phyloP scores from a whole-genome alignment of 106 monocot genomes.

The Cymbidium sinense region DNA sequence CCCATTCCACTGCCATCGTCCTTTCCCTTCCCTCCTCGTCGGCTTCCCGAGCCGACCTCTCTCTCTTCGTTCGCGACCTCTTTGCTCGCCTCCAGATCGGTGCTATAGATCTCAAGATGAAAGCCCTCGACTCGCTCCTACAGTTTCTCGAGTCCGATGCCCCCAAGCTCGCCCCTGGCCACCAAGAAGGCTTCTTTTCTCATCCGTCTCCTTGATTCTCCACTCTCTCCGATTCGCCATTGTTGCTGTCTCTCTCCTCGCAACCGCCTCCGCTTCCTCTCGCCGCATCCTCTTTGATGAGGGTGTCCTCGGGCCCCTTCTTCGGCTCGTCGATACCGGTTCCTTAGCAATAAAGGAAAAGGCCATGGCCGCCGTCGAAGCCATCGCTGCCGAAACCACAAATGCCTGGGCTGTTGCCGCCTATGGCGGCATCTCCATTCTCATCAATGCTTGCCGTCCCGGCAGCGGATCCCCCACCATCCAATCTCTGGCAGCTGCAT shows the following conservation, averaged over 20 bases:
- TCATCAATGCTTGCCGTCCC: constrained; percentile 51
- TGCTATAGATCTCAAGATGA: constrained; percentile 54
- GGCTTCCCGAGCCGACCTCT: constrained; percentile 44
- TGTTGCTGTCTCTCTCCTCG: constrained; percentile 34
- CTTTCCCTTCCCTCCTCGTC: constrained; percentile 41
- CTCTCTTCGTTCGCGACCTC: constrained; percentile 68
- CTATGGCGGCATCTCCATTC: constrained; percentile 57
- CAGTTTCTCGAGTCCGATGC: constrained; percentile 35
- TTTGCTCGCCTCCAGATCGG: constrained; percentile 86
- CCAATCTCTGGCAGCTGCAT: constrained; percentile 29
- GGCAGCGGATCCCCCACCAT: constrained; percentile 29
- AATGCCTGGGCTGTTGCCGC: constrained; percentile 77
- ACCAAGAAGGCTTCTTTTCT: constrained; percentile 37
- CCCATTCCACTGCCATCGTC: constrained; percentile 34
- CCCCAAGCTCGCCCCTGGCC: constrained; percentile 32
- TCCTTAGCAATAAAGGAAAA: constrained; percentile 28
- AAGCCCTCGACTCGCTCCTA: constrained; percentile 67
- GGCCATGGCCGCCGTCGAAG: constrained; percentile 44
- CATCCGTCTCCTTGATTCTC: constrained; percentile 46
- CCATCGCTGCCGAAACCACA: constrained; percentile 50
- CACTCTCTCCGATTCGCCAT: constrained; percentile 54
- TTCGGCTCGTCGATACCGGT: constrained; percentile 64
- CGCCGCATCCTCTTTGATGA: constrained; percentile 64
- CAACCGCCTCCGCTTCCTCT: constrained; percentile 49
- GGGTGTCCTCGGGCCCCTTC: constrained; percentile 73